Evolutionary conservation across 2,329 filamentous ascomycete genomes (phyloP).

Genomic region (Xylaria sp.): DNA sequence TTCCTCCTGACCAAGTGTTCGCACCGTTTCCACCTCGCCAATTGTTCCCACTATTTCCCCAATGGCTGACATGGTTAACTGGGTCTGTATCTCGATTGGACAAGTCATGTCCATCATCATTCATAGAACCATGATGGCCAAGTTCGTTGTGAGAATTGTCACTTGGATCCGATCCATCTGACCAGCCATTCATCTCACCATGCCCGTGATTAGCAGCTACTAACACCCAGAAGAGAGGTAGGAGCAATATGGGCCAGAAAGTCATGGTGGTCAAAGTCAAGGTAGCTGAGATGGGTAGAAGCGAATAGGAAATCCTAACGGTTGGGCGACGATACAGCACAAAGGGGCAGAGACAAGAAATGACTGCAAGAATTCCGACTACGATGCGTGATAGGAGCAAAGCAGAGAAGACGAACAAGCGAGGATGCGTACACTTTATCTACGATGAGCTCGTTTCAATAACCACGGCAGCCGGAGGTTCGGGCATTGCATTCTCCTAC

Average conservation of each 20-base stretch:
- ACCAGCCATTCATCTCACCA: background rate
- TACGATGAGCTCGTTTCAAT: background rate
- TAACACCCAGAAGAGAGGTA: background rate
- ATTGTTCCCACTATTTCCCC: background rate
- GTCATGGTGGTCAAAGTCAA: background rate
- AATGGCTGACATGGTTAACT: too few relatives aligned
- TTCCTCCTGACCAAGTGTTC: background rate
- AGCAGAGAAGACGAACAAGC: background rate
- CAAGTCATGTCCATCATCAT: too few relatives aligned
- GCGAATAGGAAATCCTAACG: background rate
- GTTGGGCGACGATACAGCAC: too few relatives aligned
- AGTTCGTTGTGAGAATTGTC: background rate
- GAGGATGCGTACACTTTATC: background rate
- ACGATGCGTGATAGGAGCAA: too few relatives aligned
- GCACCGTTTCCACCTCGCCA: background rate
- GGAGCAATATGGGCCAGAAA: too few relatives aligned
- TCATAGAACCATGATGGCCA: background rate
- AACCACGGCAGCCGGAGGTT: background rate
- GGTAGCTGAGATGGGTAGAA: background rate
- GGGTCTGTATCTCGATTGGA: too few relatives aligned
- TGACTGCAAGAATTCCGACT: background rate
- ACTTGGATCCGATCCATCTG: background rate
- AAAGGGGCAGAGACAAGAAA: background rate
- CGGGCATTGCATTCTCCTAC: background rate
- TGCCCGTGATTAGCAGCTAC: background rate